Base-by-base conservation (phyloP, 768 basidiomycete species). In the Amanita subjunquillea region DNA sequence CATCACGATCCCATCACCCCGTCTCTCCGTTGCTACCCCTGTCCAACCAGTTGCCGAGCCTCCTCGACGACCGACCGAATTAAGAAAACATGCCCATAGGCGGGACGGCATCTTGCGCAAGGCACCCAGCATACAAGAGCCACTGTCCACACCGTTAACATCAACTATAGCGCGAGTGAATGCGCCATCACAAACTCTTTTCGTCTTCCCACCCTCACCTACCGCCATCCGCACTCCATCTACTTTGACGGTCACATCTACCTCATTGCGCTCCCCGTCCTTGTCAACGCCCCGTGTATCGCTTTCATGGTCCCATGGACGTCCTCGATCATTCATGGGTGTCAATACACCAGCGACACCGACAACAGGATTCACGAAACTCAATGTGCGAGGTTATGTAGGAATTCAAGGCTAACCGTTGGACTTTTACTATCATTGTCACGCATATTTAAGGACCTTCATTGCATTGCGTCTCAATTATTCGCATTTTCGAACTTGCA, bases 121-220 rank as follows among this genome's bases (percentile, higher is more conserved):
- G 56, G 58, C 65, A 29, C 66, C 68, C 45, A 60, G 56, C 44
- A 54, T 62, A 9, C 56, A 58, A 20, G 65, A 62, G 49, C 61
- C 61, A 50, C 43, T 27, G 5, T 54, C 59, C n/a, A 57, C 62
- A 29, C 57, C 66, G 23, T 62, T 60, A 50, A 38, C 53, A 12
- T 49, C 65, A 15, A 58, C 58, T 2, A 61, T 71, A 37, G 65
- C 73, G 5, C 51, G 27, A 45, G 23, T 23, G 3, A 45, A 45
- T 43, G 77, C 83, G 32, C 85, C 86, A 30, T 87, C 88, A 1
- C 90, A 91, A 63, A 91, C 89, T 0, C 73, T 91, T 43, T 91
- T 91, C 59, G 83, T 91, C 36, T 91, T 91, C 62, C 89, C 89
- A 1, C 87, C 89, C 30, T 91, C 88, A 4, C 87, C 66, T 45